Evolutionary conservation across 2,329 filamentous ascomycete species (phyloP), one percentile per base, ranked within the genome.

Genomic region (Colletotrichum siamense): DNA sequence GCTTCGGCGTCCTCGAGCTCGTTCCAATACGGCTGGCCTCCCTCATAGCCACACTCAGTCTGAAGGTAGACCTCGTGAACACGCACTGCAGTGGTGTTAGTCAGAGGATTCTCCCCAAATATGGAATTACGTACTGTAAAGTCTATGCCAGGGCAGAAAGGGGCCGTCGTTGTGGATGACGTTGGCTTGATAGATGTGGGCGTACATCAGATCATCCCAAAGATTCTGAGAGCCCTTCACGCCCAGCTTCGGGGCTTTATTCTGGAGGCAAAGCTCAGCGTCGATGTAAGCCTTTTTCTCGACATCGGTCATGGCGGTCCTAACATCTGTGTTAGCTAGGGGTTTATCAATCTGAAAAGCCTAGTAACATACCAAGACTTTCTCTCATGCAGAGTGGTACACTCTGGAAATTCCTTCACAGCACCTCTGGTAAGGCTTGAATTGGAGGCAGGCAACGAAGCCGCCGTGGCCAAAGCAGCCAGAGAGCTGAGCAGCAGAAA

Each of bases 1-100:
- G 69, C 62, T 24, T 66, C 62, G 18, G 65, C 65, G 24, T 71
- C 69, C 22, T 66, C 49, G 9, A 71, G 61, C 12, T 71, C 69
- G 32, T 71, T 71, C 69, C 69, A 71, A 32, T 66, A 79, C 62
- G 81, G 80, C 24, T 83, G 81, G 24, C 75, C 76, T 8, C 81
- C 82, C 2, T 71, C 80, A 70, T 82, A 84, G 12, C 78, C 79
- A 75, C 82, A 83, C 57, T 82, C 79, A 10, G 72, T 65, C 8
- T 81, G 78, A 8, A 84, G 78, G 3, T 79, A 74, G 5, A 39
- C 67, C 70, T 83, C 82, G 59, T 83, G 82, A 6, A 81, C 79
- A 22, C 77, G 64, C 78, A 83, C 44, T 52, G n/a, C 44, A 13
- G 44, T 52, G 44, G n/a, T 8, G 10, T 52, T 59, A 8, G 52